Evolutionary conservation across 352 stramenopile genomes (phyloP), one percentile per base, ranked within the genome.

Genomic region (Globisporangium takayamanum): DNA sequence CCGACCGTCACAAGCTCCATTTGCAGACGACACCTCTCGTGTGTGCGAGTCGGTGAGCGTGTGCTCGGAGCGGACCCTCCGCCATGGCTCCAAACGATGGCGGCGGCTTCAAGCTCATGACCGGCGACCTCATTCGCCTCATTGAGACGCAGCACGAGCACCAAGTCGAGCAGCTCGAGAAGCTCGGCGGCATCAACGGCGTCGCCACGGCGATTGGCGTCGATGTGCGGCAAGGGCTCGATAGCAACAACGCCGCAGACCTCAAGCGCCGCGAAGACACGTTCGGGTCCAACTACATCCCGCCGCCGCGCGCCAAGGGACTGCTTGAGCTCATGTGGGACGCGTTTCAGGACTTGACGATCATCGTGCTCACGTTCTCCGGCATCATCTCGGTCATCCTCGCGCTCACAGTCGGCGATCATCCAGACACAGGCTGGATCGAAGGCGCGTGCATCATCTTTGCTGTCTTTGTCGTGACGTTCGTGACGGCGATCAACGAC

Each of bases 381-480:
- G 79, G 81, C 15, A 60, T 80, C 25, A 57, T 88, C 7, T 91
- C 81, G 2, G 62, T 89, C 50, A 62, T 87, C 25, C 50, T 89
- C 8, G 53, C 73, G 0, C 22, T 72, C 33, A 84, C 77, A 0
- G 72, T 89, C n/a, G 77, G 77, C 0, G 69, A 88, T 20, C 70
- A 89, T 60, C 62, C 58, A 12, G 70, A 81, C 44, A 84, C 72
- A 20, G 78, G 76, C 45, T 97, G 88, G 89, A 91, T 97, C 52
- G 89, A 98, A 75, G 92, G 90, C 53, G 69, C 76, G 22, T 95
- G 88, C 59, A 98, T 98, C 68, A 80, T 98, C 51, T 76, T 96
- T 11, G 81, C 92, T 0, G 85, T 98, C 39, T 68, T 97, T 7
- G 73, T 98, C 11, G 89, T 98, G 30, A 89, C 86, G 0, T 78